Evolutionary conservation across 1,139 yeast genomes (phyloP).

Genomic region (Hyphopichia pseudoburtonii): DNA sequence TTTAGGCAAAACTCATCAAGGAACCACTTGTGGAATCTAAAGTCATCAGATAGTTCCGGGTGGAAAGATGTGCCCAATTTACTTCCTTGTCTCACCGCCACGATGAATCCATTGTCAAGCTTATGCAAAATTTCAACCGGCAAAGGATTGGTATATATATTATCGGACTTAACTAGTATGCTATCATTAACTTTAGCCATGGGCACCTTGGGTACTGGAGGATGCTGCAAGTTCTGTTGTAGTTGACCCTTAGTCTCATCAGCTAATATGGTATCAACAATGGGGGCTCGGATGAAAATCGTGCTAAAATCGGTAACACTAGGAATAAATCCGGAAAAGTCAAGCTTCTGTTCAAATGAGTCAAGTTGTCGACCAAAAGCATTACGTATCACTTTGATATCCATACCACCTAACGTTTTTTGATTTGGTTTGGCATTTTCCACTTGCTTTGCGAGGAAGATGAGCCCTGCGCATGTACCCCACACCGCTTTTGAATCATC

Average conservation of each 20-base stretch:
- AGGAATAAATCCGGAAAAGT: slow-evolving; percentile 48
- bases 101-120: slow-evolving; percentile 47
- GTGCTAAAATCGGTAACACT: slow-evolving; percentile 49
- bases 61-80: slow-evolving; percentile 78
- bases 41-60: slow-evolving; percentile 67
- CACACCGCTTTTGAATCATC: slow-evolving; percentile 56
- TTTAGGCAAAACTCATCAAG: slow-evolving; percentile 47
- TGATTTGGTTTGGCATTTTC: slow-evolving; percentile 60
- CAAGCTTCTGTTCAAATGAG: slow-evolving; percentile 55
- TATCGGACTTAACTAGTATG: slow-evolving; percentile 23
- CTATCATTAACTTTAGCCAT: slow-evolving; percentile 15
- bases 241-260: slow-evolving; percentile 5
- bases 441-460: slow-evolving; percentile 60
- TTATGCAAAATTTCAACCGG: slow-evolving; percentile 46
- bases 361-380: slow-evolving; percentile 81
- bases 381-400: slow-evolving; percentile 65
- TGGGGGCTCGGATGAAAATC: slow-evolving; percentile 79
- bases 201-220: slow-evolving; percentile 2
- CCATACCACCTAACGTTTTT: slow-evolving; percentile 62
- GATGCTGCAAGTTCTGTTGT: neutral
- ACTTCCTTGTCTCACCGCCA: slow-evolving; percentile 72
- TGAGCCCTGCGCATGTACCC: slow-evolving; percentile 90
- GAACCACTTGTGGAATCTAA: slow-evolving; percentile 73
- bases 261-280: slow-evolving; percentile 33
- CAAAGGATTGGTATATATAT: slow-evolving; percentile 23